Percentiles rank a stretch among this genome's conserved stretches.
Evolutionary conservation across 2,329 filamentous ascomycete genomes (phyloP).

Genomic region (Penicillium sp.): DNA sequence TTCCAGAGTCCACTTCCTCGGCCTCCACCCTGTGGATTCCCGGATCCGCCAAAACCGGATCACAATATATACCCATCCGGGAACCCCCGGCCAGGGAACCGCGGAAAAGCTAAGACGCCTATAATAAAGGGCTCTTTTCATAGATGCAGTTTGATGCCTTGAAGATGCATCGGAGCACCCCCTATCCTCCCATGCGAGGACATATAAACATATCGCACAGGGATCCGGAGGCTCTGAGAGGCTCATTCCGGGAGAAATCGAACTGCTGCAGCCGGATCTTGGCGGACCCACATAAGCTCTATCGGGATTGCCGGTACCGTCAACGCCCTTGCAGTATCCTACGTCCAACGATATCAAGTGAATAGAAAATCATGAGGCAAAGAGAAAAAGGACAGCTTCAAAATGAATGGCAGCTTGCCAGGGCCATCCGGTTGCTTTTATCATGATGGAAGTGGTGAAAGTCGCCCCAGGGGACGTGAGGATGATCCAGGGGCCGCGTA

Average conservation of each 20-base stretch:
- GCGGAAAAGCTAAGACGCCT: conserved; percentile 2
- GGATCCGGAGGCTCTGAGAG: conserved; percentile 17
- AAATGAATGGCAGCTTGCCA: neutral
- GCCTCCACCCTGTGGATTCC: conserved; percentile 20
- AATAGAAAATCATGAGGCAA: no score
- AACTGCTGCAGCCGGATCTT: conserved; percentile 20
- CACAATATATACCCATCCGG: conserved; percentile 10
- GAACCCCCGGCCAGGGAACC: conserved; percentile 15
- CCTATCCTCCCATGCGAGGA: neutral
- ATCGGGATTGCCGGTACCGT: conserved; percentile 10
- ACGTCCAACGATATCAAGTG: neutral
- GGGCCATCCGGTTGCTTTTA: neutral
- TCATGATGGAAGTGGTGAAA: neutral
- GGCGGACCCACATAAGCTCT: conserved; percentile 29
- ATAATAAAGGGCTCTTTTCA: neutral
- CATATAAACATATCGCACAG: neutral
- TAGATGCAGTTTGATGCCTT: neutral
- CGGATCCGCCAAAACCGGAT: conserved; percentile 24
- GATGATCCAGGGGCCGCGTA: neutral
- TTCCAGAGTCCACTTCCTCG: conserved; percentile 9
- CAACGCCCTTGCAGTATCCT: conserved; percentile 9
- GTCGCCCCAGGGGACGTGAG: neutral
- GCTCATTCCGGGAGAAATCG: conserved; percentile 8
- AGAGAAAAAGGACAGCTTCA: neutral
- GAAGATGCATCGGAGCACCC: neutral